phyloP scores from a whole-genome alignment of 306 rosid genomes.

The Trifolium pratense region DNA sequence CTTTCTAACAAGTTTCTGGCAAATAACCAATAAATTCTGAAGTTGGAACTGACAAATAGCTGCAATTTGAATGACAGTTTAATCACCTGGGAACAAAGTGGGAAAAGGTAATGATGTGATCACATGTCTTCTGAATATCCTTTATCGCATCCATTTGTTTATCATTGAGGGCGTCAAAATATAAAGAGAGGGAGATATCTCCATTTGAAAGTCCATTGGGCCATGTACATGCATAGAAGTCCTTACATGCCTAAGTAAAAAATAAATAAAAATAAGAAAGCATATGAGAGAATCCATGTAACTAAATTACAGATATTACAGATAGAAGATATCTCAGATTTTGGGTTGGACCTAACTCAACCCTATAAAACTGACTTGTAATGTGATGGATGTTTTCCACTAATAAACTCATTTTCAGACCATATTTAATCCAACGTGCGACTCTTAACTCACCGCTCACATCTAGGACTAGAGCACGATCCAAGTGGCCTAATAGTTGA shows the following conservation, averaged over 20 bases:
- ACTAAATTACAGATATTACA: neutral
- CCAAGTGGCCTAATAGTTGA: neutral
- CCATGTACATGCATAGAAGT: slow-evolving; percentile 88
- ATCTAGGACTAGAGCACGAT: too few species aligned
- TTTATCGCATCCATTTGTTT: slow-evolving; percentile 49
- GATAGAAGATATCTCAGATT: neutral
- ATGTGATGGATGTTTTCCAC: neutral
- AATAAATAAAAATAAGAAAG: neutral
- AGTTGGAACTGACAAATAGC: slow-evolving; percentile 11
- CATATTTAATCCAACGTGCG: neutral
- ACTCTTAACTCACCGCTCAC: neutral
- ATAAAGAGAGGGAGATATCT: slow-evolving; percentile 64
- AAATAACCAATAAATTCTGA: slow-evolving; percentile 1
- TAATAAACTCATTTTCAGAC: neutral
- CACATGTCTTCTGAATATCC: slow-evolving; percentile 67
- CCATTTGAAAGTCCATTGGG: slow-evolving; percentile 69
- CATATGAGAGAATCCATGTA: neutral
- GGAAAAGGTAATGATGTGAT: slow-evolving; percentile 75
- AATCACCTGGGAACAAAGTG: slow-evolving; percentile 91
- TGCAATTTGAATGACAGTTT: slow-evolving; percentile 15
- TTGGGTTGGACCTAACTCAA: neutral
- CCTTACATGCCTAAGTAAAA: slow-evolving; percentile 73
- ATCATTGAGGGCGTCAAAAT: slow-evolving; percentile 84
- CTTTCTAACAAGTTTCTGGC: neutral
- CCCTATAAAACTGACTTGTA: neutral